phyloP scores from a whole-genome alignment of 2,329 filamentous ascomycete genomes.

The Pestalotiopsis sp. region DNA sequence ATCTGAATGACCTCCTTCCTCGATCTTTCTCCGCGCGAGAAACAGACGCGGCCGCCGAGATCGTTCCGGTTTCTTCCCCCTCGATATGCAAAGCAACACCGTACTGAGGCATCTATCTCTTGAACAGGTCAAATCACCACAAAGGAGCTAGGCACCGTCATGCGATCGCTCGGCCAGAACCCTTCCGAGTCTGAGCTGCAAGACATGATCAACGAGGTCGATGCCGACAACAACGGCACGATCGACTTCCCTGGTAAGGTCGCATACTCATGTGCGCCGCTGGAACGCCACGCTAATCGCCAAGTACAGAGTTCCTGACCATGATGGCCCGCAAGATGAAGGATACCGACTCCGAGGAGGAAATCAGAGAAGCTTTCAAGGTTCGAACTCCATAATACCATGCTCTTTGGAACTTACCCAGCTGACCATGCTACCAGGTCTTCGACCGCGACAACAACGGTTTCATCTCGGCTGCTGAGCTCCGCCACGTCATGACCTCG shows the following conservation, averaged over 20 bases:
- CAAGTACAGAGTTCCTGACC: conserved; percentile 74
- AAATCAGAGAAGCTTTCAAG: conserved; percentile 89
- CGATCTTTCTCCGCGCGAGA: not conserved
- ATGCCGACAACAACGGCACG: conserved; percentile 90
- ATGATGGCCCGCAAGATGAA: conserved; percentile 98
- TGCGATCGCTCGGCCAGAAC: conserved; percentile 89
- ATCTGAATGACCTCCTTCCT: not conserved
- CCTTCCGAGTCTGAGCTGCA: conserved; percentile 88
- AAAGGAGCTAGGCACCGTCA: conserved; percentile 87
- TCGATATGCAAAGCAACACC: not conserved
- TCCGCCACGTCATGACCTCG: conserved; percentile 89
- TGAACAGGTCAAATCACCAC: conserved; percentile 84
- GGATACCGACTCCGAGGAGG: conserved; percentile 88
- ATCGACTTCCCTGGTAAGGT: conserved; percentile 84
- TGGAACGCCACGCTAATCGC: conserved; percentile 28
- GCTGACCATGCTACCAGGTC: conserved; percentile 46
- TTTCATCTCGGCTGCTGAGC: conserved; percentile 85
- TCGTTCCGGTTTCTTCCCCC: not conserved
- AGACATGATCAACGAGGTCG: conserved; percentile 94
- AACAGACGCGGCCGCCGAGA: not conserved
- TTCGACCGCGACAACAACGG: conserved; percentile 92
- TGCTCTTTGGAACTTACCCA: not conserved
- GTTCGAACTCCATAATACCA: conserved; percentile 40
- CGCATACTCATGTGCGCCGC: not conserved
- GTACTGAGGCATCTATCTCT: not conserved